These are phyloP conservation scores for Xylaria sp. DNA, from an alignment of 2,329 filamentous ascomycete genomes.

Conservation along the genomic window DNA sequence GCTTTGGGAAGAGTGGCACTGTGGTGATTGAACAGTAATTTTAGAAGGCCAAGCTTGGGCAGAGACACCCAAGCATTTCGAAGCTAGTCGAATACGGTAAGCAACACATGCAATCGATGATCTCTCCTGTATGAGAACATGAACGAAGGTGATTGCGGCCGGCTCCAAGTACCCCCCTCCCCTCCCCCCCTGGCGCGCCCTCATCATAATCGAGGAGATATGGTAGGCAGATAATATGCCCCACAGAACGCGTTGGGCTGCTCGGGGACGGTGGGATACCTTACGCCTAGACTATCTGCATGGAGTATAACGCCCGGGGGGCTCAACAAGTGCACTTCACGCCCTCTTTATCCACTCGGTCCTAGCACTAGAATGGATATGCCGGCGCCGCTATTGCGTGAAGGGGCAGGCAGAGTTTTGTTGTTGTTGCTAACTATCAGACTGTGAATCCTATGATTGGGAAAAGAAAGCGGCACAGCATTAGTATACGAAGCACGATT, in stretches of 20 bases:
- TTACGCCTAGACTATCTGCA: constrained; percentile 19
- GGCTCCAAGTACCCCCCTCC: neutral
- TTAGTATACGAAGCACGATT: neutral
- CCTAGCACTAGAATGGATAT: constrained; percentile 20
- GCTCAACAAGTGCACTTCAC: constrained; percentile 10
- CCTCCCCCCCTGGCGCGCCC: neutral
- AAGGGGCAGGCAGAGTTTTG: constrained; percentile 7
- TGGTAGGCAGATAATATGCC: constrained; percentile 17
- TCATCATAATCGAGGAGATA: neutral
- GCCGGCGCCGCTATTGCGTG: constrained; percentile 12
- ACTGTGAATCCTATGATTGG: neutral
- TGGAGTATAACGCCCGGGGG: constrained; percentile 21
- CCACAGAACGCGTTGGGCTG: constrained; percentile 22
- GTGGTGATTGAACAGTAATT: constrained; percentile 18
- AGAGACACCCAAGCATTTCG: neutral
- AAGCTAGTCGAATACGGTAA: constrained; percentile 25
- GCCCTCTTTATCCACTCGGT: constrained; percentile 16
- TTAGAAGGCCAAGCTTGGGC: constrained; percentile 14
- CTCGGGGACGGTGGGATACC: constrained; percentile 21
- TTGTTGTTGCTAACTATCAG: constrained; percentile 7
- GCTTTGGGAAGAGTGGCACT: neutral
- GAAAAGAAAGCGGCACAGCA: neutral
- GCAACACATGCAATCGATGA: constrained; percentile 19
- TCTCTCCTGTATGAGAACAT: constrained; percentile 17
- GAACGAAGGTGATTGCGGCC: constrained; percentile 11